A percentile compares a stretch with the other conserved stretches of the same genome.
Evolutionary conservation across 2,329 filamentous ascomycete genomes (phyloP).

Genomic region (Huntiella bhutanensis): DNA sequence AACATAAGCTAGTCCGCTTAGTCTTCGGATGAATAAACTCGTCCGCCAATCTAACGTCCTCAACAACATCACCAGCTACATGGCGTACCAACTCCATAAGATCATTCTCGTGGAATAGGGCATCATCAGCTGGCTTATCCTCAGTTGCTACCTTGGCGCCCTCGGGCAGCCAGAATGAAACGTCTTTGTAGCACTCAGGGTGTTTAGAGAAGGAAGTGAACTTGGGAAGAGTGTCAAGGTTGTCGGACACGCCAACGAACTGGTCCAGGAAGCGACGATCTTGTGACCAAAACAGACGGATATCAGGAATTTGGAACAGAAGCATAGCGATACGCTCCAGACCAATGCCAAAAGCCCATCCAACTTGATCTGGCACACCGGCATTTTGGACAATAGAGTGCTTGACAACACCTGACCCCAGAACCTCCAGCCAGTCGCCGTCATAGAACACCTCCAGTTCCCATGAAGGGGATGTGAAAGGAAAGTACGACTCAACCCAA

Average conservation of each 20-base stretch:
- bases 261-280: constrained; percentile 75
- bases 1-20: constrained; percentile 67
- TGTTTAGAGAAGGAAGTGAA: constrained; percentile 85
- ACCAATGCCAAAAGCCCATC: constrained; percentile 92
- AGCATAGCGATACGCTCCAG: constrained; percentile 95
- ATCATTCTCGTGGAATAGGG: constrained; percentile 75
- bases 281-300: constrained; percentile 84
- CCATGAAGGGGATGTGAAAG: constrained; percentile 89
- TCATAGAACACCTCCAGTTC: constrained; percentile 91
- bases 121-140: constrained; percentile 27
- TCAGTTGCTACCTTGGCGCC: constrained; percentile 15
- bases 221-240: constrained; percentile 30
- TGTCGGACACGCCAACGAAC: constrained; percentile 45
- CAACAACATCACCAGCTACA: constrained; percentile 63
- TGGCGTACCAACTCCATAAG: constrained; percentile 87
- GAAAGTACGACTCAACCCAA: constrained; percentile 96
- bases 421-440: constrained; percentile 85
- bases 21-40: constrained; percentile 79
- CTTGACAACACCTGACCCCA: constrained; percentile 80
- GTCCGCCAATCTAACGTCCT: constrained; percentile 72
- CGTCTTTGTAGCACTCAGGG: constrained; percentile 75
- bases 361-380: constrained; percentile 53
- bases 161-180: constrained; percentile 67
- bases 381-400: constrained; percentile 67
- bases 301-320: constrained; percentile 88